Base-by-base conservation (phyloP, 2,329 filamentous ascomycete genomes). In the Colletotrichum tabaci region DNA sequence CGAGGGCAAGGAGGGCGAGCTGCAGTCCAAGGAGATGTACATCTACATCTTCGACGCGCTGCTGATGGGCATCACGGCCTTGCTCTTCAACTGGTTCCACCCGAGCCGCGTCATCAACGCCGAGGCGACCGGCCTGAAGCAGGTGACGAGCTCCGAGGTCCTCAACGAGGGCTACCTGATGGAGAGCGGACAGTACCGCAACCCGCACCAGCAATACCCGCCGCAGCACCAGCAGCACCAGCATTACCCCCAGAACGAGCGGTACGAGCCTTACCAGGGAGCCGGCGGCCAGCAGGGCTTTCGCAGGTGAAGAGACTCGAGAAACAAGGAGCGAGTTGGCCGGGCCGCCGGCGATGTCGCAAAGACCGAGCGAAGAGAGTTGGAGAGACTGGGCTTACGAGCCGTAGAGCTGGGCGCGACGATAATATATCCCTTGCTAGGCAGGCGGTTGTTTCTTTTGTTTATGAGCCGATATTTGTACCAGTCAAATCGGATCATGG, bases 1-100 rank as follows among this genome's bases (percentile, higher is more conserved):
- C 10, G 72, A 79, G 64, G 82, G 82, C 8, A 76, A 77, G n/a
- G 76, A 78, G 6, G 80, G 80, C 2, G 78, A 77, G 18, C 73
- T 83, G 4, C 75, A 82, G 56, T 71, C 73, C 10, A 79, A 82
- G 50, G 82, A 84, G 74, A 77, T 74, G 61, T 80, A 76, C 61
- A 73, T 83, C 38, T 84, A 83, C 66, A 63, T 83, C 40, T 82
- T 84, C 50, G 82, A 84, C 69, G 81, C 81, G 8, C 52, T 77
- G n/a, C 76, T 81, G 8, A 84, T 84, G 80, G 49, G 56, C 4
- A 65, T 73, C 13, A 52, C 78, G 8, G 73, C 76, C 7, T 66
- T 73, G 2, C 30, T 76, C 1, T 74, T 79, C 15, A 73, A 73
- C 52, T 61, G 57, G 26, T 66, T 71, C 15, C 71, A 71, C 75